A percentile compares a stretch with the other conserved stretches of the same genome.
phyloP scores from a whole-genome alignment of 768 basidiomycete species.

The Mycena rosella region DNA sequence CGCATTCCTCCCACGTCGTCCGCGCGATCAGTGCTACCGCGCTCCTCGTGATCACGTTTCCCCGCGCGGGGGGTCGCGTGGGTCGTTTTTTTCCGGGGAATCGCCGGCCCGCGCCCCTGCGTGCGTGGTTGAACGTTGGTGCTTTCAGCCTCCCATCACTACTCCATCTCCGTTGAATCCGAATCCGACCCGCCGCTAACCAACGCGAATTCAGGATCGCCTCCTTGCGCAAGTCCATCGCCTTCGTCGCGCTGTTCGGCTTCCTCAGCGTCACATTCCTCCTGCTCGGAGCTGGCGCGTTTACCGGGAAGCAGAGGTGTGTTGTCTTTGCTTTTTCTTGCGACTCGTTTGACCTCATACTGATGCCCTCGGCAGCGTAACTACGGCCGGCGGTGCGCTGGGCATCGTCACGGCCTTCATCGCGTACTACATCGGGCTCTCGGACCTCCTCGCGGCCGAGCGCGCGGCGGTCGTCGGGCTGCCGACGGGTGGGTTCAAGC shows the following conservation, averaged over 20 bases:
- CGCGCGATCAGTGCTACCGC: too few relatives aligned
- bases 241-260: conserved; percentile 38
- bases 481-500: conserved; percentile 44
- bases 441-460: conserved; percentile 47
- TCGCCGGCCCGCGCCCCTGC: not conserved
- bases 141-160: too few relatives aligned
- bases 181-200: not conserved
- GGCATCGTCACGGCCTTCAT: conserved; percentile 49
- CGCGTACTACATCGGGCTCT: conserved; percentile 49
- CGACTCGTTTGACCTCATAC: too few relatives aligned
- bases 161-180: too few relatives aligned
- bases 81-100: not conserved
- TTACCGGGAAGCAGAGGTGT: conserved; percentile 35
- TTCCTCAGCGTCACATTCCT: conserved; percentile 38
- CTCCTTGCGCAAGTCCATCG: conserved; percentile 42
- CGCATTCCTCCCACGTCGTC: too few relatives aligned
- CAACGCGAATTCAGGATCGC: conserved; percentile 28
- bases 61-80: too few relatives aligned
- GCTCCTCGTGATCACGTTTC: too few relatives aligned
- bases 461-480: conserved; percentile 43
- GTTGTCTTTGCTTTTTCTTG: conserved; percentile 3
- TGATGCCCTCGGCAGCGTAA: conserved; percentile 23
- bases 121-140: too few relatives aligned
- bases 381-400: conserved; percentile 45
- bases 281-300: conserved; percentile 35